Evolutionary conservation across 108 stramenopile genomes (phyloP), one percentile per base, ranked within the genome.

Genomic region (Nitzschia sp.): DNA sequence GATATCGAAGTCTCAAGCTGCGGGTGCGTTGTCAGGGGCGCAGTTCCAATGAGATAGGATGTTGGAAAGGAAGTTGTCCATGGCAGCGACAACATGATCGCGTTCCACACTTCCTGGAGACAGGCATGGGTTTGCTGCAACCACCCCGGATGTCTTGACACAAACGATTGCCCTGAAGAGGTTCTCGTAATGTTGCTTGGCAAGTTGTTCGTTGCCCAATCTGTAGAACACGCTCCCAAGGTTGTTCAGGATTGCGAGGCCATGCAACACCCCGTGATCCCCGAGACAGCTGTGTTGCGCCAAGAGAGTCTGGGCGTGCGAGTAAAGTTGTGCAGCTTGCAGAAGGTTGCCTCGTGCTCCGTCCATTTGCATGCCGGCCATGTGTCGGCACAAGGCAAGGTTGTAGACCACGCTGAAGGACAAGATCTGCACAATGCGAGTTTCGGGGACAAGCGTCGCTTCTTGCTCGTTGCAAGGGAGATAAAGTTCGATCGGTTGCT

Each of bases 41-140:
- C 9, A 11, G 6, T 8, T 18, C 56, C 24, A 30, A 8, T 31
- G 15, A 28, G 24, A 57, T 31, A 57, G 18, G 3, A 57, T 18
- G 27, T 57, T 57, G 5, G 56, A 32, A 29, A 57, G 56, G 4
- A 57, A 30, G 5, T 29, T 29, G 21, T 57, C 56, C 56, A 57
- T 5, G 4, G 19, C n/a, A 24, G 51, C n/a, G 5, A 5, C 51
- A 6, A 24, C 24, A 4, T n/a, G 51, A 6, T 53, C 21, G 51
- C 19, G 21, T 24, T 6, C 51, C 9, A 9, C 38, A 42, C 38
- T 42, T 9, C 9, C 38, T 42, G 6, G 38, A 9, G 38, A 13
- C 13, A 42, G 38, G 13, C 38, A 42, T 42, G 38, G 13, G 9
- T 6, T 9, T 53, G 8, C 21, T 19, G 18, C 5, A 53, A 53